These are phyloP conservation scores for Pythium monospermum DNA, from an alignment of 352 stramenopile species.

Conservation along the genomic window DNA sequence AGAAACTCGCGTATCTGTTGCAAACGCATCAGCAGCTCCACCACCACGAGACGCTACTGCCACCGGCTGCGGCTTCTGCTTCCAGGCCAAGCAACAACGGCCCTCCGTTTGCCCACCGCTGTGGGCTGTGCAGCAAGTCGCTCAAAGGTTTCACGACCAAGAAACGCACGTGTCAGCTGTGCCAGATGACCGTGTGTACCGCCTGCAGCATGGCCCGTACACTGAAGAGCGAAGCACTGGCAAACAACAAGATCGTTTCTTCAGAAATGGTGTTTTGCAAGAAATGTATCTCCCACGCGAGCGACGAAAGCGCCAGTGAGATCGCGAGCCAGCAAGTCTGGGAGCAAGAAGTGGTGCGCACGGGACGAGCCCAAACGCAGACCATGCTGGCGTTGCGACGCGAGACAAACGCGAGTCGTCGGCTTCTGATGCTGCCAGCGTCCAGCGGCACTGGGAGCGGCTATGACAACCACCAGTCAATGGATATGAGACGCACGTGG, in stretches of 20 bases:
- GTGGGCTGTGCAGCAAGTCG: slow-evolving; percentile 21
- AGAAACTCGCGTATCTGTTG: slow-evolving; percentile 27
- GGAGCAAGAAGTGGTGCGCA: slow-evolving; percentile 27
- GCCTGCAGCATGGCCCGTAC: slow-evolving; percentile 20
- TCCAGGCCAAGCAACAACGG: too few relatives aligned
- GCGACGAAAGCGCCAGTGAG: slow-evolving; percentile 47
- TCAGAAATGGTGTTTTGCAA: slow-evolving; percentile 62
- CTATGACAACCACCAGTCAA: neutral
- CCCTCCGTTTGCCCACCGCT: slow-evolving; percentile 4
- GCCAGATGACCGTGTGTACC: slow-evolving; percentile 13
- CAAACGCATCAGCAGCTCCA: slow-evolving; percentile 23
- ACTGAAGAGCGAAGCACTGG: slow-evolving; percentile 13
- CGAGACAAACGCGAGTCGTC: slow-evolving; percentile 13
- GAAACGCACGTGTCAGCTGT: slow-evolving; percentile 22
- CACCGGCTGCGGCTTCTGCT: neutral
- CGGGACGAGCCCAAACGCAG: slow-evolving; percentile 18
- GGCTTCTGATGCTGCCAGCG: neutral
- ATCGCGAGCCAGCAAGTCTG: slow-evolving; percentile 59
- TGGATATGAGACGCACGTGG: slow-evolving; percentile 6
- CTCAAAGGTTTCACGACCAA: slow-evolving; percentile 16
- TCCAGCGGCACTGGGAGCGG: neutral
- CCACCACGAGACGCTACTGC: neutral
- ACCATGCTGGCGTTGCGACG: slow-evolving; percentile 15
- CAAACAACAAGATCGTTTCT: slow-evolving; percentile 19
- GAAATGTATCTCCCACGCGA: slow-evolving; percentile 46